A percentile compares a stretch with the other conserved stretches of the same genome.
These are phyloP conservation scores for Thielaviopsis populi DNA, from an alignment of 2,329 filamentous ascomycete species.

Conservation along the genomic window DNA sequence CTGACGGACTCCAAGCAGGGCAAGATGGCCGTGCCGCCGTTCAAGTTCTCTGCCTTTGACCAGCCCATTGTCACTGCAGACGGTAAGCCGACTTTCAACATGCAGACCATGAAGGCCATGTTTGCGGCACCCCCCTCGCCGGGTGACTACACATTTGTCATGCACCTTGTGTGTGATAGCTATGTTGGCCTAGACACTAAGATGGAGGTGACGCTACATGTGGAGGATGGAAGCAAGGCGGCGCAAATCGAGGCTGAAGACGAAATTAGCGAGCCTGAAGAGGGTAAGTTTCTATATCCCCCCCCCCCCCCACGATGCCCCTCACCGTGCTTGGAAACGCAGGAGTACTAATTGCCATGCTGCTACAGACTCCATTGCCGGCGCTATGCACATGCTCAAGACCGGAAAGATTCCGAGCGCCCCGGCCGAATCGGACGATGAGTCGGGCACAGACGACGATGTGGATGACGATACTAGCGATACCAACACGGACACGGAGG, in stretches of 20 bases:
- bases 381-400: conserved; percentile 80
- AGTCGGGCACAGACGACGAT: conserved; percentile 64
- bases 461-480: conserved; percentile 51
- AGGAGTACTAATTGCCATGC: conserved; percentile 19
- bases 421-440: conserved; percentile 52
- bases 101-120: conserved; percentile 94
- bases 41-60: conserved; percentile 87
- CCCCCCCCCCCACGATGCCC: too few relatives aligned
- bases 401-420: conserved; percentile 39
- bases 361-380: conserved; percentile 65
- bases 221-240: conserved; percentile 80
- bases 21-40: conserved; percentile 91
- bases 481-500: conserved; percentile 54
- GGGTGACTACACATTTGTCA: conserved; percentile 85
- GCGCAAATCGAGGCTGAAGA: conserved; percentile 69
- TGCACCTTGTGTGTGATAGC: conserved; percentile 87
- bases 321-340: not conserved
- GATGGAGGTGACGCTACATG: conserved; percentile 74
- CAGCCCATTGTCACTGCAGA: conserved; percentile 67
- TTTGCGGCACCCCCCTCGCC: conserved; percentile 88
- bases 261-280: conserved; percentile 94
- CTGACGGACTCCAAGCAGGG: conserved; percentile 85
- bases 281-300: conserved; percentile 51
- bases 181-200: conserved; percentile 91
- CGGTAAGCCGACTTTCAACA: conserved; percentile 78